Evolutionary conservation across 345 rosid genomes (phyloP), one percentile per base, ranked within the genome.

Genomic region (Clarkia xantiana): DNA sequence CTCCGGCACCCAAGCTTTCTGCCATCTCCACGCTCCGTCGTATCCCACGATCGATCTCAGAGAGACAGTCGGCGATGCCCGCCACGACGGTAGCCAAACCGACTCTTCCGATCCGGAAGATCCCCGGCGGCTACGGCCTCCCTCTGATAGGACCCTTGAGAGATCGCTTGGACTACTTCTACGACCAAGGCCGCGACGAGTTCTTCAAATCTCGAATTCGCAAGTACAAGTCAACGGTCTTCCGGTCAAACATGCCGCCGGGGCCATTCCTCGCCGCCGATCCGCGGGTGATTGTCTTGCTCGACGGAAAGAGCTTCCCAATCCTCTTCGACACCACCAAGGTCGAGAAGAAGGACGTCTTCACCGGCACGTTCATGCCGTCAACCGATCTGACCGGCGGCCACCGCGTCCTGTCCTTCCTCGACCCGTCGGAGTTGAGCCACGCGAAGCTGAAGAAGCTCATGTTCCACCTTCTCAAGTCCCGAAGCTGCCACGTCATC

Each of bases 131-230:
- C 19, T 56, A 56, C 2, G 70, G 70, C 38, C 2, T 51, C 29
- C 70, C 70, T 5, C 45, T 66, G 19, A 15, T 66, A 9, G 62
- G 70, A 0, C 61, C 70, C 1, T 19, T 66, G 12, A 52, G 29
- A 6, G 70, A 66, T 53, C 65, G 70, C 25, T 53, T 56, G 9
- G 70, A 61, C 62, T 66, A 51, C 42, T 61, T 66, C 65, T 66
- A 61, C 62, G 43, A 25, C 19, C 66, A 61, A 47, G 70, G 70
- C 6, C 54, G 29, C 6, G 65, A 66, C 14, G 16, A 55, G 42
- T 66, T 60, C 66, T 66, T 66, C 66, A 20, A 38, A 23, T 43
- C 57, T 3, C 45, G 61, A 14, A 57, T 61, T 22, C 15, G 36
- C 16, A 51, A 66, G 51, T 47, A 66, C 59, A 36, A 44, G 7